Evolutionary conservation across 2,329 filamentous ascomycete species (phyloP).

Genomic region (Exserohilum rostratum): DNA sequence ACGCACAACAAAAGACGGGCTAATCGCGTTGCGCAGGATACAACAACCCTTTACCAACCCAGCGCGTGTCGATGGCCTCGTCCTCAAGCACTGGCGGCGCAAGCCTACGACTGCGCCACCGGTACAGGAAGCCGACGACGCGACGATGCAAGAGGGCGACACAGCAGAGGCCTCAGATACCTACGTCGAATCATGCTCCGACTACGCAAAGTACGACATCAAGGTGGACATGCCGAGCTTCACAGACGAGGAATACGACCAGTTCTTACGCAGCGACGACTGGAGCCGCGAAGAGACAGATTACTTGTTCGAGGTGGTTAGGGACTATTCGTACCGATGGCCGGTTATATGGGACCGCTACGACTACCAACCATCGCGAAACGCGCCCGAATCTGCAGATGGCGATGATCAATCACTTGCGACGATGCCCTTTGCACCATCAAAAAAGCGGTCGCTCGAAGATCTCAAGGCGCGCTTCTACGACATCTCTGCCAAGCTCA

Average conservation of each 20-base stretch:
- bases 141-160: slow-evolving; percentile 43
- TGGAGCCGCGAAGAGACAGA: slow-evolving; percentile 96
- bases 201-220: slow-evolving; percentile 88
- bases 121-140: slow-evolving; percentile 40
- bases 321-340: slow-evolving; percentile 87
- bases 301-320: slow-evolving; percentile 77
- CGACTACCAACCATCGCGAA: slow-evolving; percentile 64
- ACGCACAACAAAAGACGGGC: slow-evolving; percentile 2
- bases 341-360: slow-evolving; percentile 91
- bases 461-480: slow-evolving; percentile 94
- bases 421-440: slow-evolving; percentile 50
- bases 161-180: slow-evolving; percentile 43
- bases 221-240: slow-evolving; percentile 79
- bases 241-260: slow-evolving; percentile 83
- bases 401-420: slow-evolving; percentile 35
- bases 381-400: slow-evolving; percentile 27
- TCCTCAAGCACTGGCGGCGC: slow-evolving; percentile 81
- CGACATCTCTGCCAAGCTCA: slow-evolving; percentile 67
- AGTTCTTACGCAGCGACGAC: slow-evolving; percentile 72
- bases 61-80: slow-evolving; percentile 73
- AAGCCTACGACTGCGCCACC: slow-evolving; percentile 53
- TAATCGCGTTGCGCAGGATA: slow-evolving; percentile 34
- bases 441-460: slow-evolving; percentile 74
- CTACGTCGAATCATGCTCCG: slow-evolving; percentile 56
- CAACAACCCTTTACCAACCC: slow-evolving; percentile 72